These are phyloP conservation scores for Schwanniomyces pseudopolymorphus DNA, from an alignment of 805 yeast genomes.

Conservation along the genomic window DNA sequence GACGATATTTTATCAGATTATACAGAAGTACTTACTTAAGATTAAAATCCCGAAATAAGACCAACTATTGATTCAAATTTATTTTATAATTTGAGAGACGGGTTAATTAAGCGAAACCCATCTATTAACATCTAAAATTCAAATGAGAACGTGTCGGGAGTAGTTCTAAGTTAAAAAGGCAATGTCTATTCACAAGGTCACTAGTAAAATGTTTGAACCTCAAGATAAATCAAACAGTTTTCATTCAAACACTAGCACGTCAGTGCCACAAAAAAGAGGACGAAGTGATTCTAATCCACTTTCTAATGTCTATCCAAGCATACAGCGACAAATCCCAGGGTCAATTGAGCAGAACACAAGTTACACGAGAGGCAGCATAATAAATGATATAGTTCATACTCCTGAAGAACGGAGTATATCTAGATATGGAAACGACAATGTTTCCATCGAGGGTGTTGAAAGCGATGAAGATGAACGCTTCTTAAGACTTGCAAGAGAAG, in stretches of 20 bases:
- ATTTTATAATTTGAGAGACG: not conserved
- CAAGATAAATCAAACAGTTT: not conserved
- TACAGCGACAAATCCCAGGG: conserved; percentile 5
- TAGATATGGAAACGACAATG: not conserved
- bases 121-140: not conserved
- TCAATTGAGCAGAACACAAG: conserved; percentile 14
- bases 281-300: conserved; percentile 2
- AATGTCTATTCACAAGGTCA: not conserved
- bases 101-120: not conserved
- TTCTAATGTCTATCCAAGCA: not conserved
- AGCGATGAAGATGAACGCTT: conserved; percentile 52
- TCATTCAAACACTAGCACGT: not conserved
- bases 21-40: not conserved
- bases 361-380: conserved; percentile 10
- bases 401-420: not conserved
- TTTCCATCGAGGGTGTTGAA: not conserved
- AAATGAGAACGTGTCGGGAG: not conserved
- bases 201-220: not conserved
- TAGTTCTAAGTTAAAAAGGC: not conserved
- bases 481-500: conserved; percentile 60
- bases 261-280: conserved; percentile 2
- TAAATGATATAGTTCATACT: not conserved
- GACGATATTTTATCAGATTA: not conserved
- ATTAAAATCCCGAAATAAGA: not conserved
- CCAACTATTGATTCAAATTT: not conserved